Base-by-base conservation (phyloP, 441 rosid genomes). In the Melastoma candidum region DNA sequence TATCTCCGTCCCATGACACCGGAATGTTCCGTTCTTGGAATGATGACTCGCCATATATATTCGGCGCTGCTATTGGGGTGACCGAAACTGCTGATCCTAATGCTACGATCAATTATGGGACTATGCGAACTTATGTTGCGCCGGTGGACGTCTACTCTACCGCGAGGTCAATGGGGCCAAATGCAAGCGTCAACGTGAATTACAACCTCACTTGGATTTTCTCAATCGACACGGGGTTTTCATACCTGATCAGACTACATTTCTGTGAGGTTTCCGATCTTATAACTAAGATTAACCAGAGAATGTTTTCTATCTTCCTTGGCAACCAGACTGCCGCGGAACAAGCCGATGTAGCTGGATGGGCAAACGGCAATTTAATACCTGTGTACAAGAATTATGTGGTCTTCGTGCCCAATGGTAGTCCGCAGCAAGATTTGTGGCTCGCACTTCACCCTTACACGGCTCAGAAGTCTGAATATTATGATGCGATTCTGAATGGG, bases 141-240 rank as follows among this genome's bases (percentile, higher is more conserved):
- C 66, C 66, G 3, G 51, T 24, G 26, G 2, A 1, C 4, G 66
- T 63, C 9, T 63, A 63, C 55, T 12, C 5, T 0, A 49, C 66
- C 3, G 60, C 66, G 0, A 49, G 66, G 36, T 39, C 51, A 1
- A 55, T 63, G 66, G 66, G 66, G 2, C 48, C 2, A 3, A 0
- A 55, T 12, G 46, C 39, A 1, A 61, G 11, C 3, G 27, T 54
- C 65, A 48, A 61, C 52, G 27, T 53, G 59, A 47, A 56, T 7
- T 55, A 48, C 50, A 63, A 55, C 2, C 43, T 62, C 44, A 54
- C 66, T 3, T 62, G 66, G 66, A 48, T 49, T 4, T 49, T 62
- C 50, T 29, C 53, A 26, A 49, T 62, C 11, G 60, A 62, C 26
- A 7, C 66, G 0, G 32, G 53, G 0, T 62, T 62, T 49, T 44